Conservation (phyloP, 2,329 filamentous ascomycete species). For the Exophiala sp. region DNA sequence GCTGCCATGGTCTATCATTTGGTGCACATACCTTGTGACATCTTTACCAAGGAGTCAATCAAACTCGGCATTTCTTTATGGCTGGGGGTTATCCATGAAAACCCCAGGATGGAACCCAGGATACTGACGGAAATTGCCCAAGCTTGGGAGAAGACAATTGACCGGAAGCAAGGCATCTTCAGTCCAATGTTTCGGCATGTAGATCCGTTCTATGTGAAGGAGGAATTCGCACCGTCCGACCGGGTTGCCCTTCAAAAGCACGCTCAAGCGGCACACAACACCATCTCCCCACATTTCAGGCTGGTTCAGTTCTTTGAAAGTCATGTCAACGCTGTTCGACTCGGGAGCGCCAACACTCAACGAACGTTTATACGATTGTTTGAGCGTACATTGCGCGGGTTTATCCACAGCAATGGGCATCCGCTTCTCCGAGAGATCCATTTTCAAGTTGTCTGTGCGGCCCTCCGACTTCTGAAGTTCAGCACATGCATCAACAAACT, state of each 20-base stretch:
- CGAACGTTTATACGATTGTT: conserved; percentile 76
- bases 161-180: conserved; percentile 74
- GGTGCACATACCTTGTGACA: conserved; percentile 83
- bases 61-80: conserved; percentile 92
- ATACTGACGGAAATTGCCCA: conserved; percentile 81
- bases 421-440: conserved; percentile 88
- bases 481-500: conserved; percentile 59
- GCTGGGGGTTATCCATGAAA: conserved; percentile 96
- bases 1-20: conserved; percentile 77
- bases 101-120: conserved; percentile 77
- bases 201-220: conserved; percentile 84
- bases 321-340: conserved; percentile 87
- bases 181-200: conserved; percentile 63
- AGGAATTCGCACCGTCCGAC: conserved; percentile 90
- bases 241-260: conserved; percentile 65
- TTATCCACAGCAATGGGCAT: conserved; percentile 66
- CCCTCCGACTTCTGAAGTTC: conserved; percentile 67
- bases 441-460: conserved; percentile 80
- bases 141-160: conserved; percentile 82
- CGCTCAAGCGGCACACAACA: conserved; percentile 72
- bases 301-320: conserved; percentile 85
- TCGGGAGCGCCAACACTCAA: conserved; percentile 76
- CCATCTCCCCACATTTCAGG: conserved; percentile 79
- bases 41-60: conserved; percentile 93
- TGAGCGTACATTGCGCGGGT: conserved; percentile 67